Percentiles rank a stretch among this genome's conserved stretches.
phyloP scores from a whole-genome alignment of 106 monocot genomes.

The Alisma plantagoaquatica region DNA sequence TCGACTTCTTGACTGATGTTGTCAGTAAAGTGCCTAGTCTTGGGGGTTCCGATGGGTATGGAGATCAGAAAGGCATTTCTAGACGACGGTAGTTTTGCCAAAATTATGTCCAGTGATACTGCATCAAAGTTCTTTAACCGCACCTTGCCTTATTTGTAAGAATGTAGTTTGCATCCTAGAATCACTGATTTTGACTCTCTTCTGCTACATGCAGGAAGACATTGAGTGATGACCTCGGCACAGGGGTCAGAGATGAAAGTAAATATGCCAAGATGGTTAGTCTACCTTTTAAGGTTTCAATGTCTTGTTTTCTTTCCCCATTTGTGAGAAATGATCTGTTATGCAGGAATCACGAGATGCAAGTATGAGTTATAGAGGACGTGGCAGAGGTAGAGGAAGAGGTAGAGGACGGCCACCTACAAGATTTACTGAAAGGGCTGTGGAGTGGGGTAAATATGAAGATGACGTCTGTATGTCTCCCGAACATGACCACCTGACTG shows the following conservation, averaged over 20 bases:
- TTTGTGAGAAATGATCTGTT: neutral
- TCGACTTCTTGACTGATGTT: conserved; percentile 90
- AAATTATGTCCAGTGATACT: neutral
- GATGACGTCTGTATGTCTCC: conserved; percentile 47
- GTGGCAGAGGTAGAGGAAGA: conserved; percentile 86
- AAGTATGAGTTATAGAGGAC: conserved; percentile 43
- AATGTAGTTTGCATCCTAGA: neutral
- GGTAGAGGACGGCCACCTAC: conserved; percentile 76
- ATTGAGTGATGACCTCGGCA: conserved; percentile 28
- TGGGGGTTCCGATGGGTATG: conserved; percentile 56
- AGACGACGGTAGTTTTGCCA: conserved; percentile 53
- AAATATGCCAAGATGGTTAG: conserved; percentile 66
- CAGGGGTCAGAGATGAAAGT: conserved; percentile 35
- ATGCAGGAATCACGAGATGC: conserved; percentile 37
- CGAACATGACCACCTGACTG: conserved; percentile 26
- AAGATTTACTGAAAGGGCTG: conserved; percentile 20
- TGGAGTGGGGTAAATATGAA: conserved; percentile 40
- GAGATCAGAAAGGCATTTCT: conserved; percentile 69
- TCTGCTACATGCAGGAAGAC: conserved; percentile 44
- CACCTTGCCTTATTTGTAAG: neutral
- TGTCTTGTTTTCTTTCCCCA: neutral
- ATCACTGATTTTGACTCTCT: neutral
- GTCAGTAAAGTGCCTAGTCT: conserved; percentile 91
- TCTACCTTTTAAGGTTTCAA: neutral
- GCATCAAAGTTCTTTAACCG: neutral